phyloP scores from a whole-genome alignment of 2,329 filamentous ascomycete genomes.

The Fusarium chlamydosporum region DNA sequence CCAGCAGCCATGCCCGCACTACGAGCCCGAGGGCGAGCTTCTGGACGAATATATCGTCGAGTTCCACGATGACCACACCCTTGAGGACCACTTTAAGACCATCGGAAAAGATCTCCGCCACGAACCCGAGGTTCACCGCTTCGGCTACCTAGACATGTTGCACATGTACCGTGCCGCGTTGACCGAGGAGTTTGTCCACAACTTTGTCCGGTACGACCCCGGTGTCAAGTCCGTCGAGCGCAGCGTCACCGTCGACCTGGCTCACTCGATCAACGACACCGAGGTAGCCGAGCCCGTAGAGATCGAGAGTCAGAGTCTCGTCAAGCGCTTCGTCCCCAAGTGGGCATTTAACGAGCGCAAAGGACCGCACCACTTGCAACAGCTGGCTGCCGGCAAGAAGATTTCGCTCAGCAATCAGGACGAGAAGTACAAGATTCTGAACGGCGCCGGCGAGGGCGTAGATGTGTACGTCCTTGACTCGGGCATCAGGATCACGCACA shows the following conservation, averaged over 20 bases:
- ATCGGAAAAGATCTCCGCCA: conserved; percentile 11
- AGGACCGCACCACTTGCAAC: conserved; percentile 14
- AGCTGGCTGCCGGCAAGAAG: conserved; percentile 4
- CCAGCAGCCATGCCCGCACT: conserved; percentile 9
- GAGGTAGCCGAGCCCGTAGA: conserved; percentile 5
- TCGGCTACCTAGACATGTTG: conserved; percentile 11
- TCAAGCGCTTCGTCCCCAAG: conserved; percentile 11
- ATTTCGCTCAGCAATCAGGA: conserved; percentile 5
- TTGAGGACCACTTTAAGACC: conserved; percentile 9
- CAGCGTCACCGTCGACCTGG: conserved; percentile 1
- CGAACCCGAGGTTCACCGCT: conserved; percentile 3
- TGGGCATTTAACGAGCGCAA: conserved; percentile 8
- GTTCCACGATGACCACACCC: conserved; percentile 8
- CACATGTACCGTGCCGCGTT: conserved; percentile 14
- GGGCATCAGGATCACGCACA: conserved; percentile 11
- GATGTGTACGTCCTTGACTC: conserved; percentile 10
- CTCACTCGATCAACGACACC: conserved; percentile 10
- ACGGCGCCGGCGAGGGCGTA: conserved; percentile 10
- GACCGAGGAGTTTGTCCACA: conserved; percentile 12
- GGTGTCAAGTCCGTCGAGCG: conserved; percentile 10
- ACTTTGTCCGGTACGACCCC: conserved; percentile 5
- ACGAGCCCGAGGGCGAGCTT: conserved; percentile 11
- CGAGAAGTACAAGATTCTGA: conserved; percentile 13
- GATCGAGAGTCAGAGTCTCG: conserved; percentile 3
- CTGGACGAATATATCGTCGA: conserved; percentile 12